Conservation (phyloP, 75 land plant genomes). For the Azolla pinnata region DNA sequence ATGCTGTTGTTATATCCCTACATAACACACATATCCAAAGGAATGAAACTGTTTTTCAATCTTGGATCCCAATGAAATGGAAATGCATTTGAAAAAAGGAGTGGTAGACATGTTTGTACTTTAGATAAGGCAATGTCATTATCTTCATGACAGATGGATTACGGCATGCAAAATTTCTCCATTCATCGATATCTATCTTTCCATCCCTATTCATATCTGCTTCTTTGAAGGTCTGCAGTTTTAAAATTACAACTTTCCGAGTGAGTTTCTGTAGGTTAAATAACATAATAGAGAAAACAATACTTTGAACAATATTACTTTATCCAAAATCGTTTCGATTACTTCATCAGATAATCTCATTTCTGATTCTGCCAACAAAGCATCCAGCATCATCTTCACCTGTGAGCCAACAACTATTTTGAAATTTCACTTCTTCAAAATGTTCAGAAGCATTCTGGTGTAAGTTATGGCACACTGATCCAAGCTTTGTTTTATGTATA, state of each 20-base stretch:
- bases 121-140: constrained; percentile 71
- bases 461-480: no score
- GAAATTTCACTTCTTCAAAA: no score
- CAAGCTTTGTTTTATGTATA: no score
- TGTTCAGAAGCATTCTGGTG: no score
- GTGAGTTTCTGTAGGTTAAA: not conserved
- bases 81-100: not conserved
- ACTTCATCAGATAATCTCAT: constrained; percentile 52
- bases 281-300: not conserved
- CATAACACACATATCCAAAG: not conserved
- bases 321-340: constrained; percentile 51
- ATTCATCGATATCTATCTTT: constrained; percentile 49
- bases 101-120: constrained; percentile 19
- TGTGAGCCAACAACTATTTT: constrained; percentile 18
- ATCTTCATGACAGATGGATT: constrained; percentile 78
- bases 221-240: constrained; percentile 55
- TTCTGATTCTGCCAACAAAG: constrained; percentile 60
- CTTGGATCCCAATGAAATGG: no score
- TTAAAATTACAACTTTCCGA: not conserved
- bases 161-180: constrained; percentile 53
- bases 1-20: constrained; percentile 41
- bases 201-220: constrained; percentile 67
- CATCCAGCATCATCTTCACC: constrained; percentile 68
- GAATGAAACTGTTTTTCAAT: no score
- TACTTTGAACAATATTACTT: constrained; percentile 13